Base-by-base conservation (phyloP, 805 yeast genomes). In the Nematodospora valgi region DNA sequence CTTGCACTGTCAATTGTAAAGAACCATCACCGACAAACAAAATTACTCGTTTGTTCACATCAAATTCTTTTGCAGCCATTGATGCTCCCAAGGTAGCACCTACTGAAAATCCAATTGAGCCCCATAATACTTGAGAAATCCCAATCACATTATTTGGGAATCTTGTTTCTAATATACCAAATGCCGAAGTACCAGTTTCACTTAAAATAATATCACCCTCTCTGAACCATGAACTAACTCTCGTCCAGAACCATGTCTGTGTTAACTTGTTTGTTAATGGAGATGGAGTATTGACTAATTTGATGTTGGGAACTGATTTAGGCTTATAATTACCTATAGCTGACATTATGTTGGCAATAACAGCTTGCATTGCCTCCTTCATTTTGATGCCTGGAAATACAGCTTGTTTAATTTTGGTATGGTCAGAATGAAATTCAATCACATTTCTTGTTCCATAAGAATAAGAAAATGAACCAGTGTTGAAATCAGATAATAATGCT, bases 1-100 rank as follows among this genome's bases (percentile, higher is more conserved):
- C 83, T 65, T 80, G 86, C 23, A 78, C 84, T 10, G 87, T 80
- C 60, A 80, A 70, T 64, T 80, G 87, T 50, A 80, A 67, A 29
- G 86, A 80, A 58, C 87, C 87, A 58, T 80, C 87, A 66, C 87
- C 87, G 46, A 79, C 75, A 56, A 80, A 80, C 41, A 81, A 62
- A 40, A 79, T 68, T 36, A 77, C 83, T 70, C 86, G 75, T 19
- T 21, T 19, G 40, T 56, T 54, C 45, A 76, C 78, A 52, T 76
- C 76, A 38, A 76, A 49, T 58, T 80, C 86, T 52, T 75, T 74
- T 46, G 81, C 77, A 17, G 84, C 86, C 62, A 78, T 72, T 27
- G 74, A 75, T 30, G 86, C 86, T 57, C 86, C 86, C 41, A 76
- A 58, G 16, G 79, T 65, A 30, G 85, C 78, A 57, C 86, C 86